phyloP scores from a whole-genome alignment of 345 rosid genomes.

The Pugionium cornutum region DNA sequence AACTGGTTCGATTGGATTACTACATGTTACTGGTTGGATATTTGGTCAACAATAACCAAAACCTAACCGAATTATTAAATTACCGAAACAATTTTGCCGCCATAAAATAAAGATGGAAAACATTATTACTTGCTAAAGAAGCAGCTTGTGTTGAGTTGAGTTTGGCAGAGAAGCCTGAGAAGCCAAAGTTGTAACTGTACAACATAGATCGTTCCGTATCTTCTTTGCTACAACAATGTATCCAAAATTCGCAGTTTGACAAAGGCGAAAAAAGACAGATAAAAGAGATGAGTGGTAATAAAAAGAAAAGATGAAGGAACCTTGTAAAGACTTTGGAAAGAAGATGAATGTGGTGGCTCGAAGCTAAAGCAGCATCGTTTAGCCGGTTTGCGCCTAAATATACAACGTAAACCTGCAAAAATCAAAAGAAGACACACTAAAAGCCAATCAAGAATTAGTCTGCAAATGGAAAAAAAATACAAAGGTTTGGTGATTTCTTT shows the following conservation, averaged over 20 bases:
- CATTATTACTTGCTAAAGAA: conserved; percentile 51
- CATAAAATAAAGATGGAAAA: neutral
- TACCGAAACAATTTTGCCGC: conserved; percentile 20
- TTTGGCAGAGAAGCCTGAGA: conserved; percentile 63
- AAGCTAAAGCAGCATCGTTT: conserved; percentile 42
- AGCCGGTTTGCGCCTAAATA: conserved; percentile 54
- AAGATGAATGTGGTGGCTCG: conserved; percentile 52
- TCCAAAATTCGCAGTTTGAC: neutral
- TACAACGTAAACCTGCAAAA: conserved; percentile 62
- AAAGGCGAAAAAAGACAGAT: neutral
- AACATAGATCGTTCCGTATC: conserved; percentile 55
- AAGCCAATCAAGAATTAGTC: neutral
- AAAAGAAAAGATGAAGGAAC: conserved; percentile 31
- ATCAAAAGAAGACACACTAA: neutral
- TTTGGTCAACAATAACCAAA: neutral
- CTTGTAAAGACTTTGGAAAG: conserved; percentile 58
- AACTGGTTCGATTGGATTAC: conserved; percentile 3
- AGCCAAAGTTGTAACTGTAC: conserved; percentile 64
- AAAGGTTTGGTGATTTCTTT: conserved; percentile 4
- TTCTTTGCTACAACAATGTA: conserved; percentile 47
- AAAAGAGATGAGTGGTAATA: neutral
- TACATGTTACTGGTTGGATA: neutral
- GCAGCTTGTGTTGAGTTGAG: conserved; percentile 57
- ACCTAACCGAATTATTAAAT: neutral
- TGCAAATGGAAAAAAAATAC: conserved; percentile 3